Evolutionary conservation across 306 rosid genomes (phyloP).

Genomic region (Rosa rugosa): DNA sequence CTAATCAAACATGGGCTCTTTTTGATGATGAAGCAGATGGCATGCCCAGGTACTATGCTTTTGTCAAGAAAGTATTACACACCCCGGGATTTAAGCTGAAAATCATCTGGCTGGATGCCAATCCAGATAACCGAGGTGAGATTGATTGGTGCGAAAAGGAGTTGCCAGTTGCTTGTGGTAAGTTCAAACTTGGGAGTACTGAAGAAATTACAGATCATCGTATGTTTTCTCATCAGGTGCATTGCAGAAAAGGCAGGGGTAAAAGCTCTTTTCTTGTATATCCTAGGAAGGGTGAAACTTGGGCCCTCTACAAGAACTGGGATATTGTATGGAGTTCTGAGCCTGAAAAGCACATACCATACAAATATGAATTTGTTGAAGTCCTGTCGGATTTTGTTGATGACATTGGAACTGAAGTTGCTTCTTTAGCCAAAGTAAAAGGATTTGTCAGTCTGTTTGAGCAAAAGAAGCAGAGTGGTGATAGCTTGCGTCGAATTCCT

Average conservation of each 20-base stretch:
- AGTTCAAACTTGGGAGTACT: constrained; percentile 41
- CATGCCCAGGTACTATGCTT: constrained; percentile 88
- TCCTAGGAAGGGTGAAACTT: constrained; percentile 81
- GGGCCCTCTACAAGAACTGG: constrained; percentile 88
- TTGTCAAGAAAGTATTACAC: constrained; percentile 51
- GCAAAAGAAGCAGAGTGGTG: constrained; percentile 35
- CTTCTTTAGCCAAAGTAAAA: constrained; percentile 54
- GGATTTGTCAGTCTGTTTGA: constrained; percentile 82
- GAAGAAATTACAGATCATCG: constrained; percentile 31
- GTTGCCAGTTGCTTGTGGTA: constrained; percentile 73
- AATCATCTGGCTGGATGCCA: constrained; percentile 66
- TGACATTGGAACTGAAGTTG: constrained; percentile 49
- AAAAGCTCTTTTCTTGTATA: constrained; percentile 43
- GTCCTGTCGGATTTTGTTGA: constrained; percentile 59
- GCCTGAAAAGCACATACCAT: constrained; percentile 45
- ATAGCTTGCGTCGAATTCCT: constrained; percentile 35
- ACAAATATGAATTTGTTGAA: constrained; percentile 57
- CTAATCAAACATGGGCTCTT: constrained; percentile 66
- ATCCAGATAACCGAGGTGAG: constrained; percentile 48
- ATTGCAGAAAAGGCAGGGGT: constrained; percentile 35
- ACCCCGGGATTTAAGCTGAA: constrained; percentile 56
- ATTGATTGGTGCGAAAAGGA: constrained; percentile 49
- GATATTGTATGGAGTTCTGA: constrained; percentile 65
- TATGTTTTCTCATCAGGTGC: constrained; percentile 74
- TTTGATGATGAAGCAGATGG: constrained; percentile 50